Percentiles rank a stretch among this genome's conserved stretches.
These are phyloP conservation scores for Nadsonia fulvescens DNA, from an alignment of 805 yeast species.

Conservation along the genomic window DNA sequence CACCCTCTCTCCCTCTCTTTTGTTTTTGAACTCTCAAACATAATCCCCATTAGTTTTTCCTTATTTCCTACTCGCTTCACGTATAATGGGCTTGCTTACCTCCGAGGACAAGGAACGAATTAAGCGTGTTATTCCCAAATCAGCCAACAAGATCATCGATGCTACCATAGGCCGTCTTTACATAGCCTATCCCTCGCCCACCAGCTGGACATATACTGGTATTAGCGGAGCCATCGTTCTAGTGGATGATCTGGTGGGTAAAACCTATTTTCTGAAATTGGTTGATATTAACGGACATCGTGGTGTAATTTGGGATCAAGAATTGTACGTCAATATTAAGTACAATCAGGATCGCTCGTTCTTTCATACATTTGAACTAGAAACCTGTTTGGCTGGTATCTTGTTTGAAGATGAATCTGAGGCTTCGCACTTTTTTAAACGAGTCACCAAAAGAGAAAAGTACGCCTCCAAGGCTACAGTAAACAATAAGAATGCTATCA, in stretches of 20 bases:
- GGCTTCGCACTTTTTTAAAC: conserved; percentile 69
- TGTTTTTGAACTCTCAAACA: too few species aligned
- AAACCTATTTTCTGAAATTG: conserved; percentile 75
- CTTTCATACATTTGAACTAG: conserved; percentile 88
- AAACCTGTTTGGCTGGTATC: conserved; percentile 73
- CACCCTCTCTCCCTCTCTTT: too few species aligned
- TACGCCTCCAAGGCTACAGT: conserved; percentile 76
- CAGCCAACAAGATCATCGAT: conserved; percentile 71
- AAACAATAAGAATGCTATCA: conserved; percentile 76
- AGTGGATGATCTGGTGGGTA: conserved; percentile 87
- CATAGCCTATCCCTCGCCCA: conserved; percentile 73
- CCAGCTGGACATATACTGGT: conserved; percentile 76
- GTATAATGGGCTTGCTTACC: conserved; percentile 15
- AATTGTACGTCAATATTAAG: conserved; percentile 68
- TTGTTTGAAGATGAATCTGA: conserved; percentile 79
- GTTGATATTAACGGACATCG: conserved; percentile 68
- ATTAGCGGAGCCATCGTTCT: conserved; percentile 71
- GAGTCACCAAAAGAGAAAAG: conserved; percentile 57
- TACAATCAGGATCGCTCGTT: conserved; percentile 89
- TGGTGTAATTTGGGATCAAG: conserved; percentile 97
- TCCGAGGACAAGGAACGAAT: conserved; percentile 69
- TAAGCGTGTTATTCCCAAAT: conserved; percentile 76
- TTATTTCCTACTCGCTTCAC: too few species aligned
- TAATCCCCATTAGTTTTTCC: conserved; percentile 2
- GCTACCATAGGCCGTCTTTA: conserved; percentile 82